Evolutionary conservation across 2,329 filamentous ascomycete genomes (phyloP).

Genomic region (Aspergillus sergii): DNA sequence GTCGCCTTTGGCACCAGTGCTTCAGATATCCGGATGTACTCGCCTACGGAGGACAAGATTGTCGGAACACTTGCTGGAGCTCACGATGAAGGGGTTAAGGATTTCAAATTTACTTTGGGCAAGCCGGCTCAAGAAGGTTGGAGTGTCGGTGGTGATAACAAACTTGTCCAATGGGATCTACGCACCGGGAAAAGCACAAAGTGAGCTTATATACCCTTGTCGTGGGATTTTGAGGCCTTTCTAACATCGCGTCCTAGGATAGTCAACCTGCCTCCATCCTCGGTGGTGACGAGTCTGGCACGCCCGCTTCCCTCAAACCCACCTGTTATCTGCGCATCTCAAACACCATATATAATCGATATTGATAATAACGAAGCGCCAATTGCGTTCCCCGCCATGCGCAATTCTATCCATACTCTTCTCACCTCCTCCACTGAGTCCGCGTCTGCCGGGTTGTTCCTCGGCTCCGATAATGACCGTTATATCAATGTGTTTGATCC

Average conservation of each 20-base stretch:
- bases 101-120: constrained; percentile 53
- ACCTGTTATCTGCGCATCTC: constrained; percentile 54
- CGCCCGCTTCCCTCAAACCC: constrained; percentile 44
- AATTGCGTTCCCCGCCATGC: constrained; percentile 51
- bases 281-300: constrained; percentile 42
- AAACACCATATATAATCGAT: constrained; percentile 51
- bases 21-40: constrained; percentile 54
- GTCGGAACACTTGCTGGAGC: constrained; percentile 48
- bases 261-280: constrained; percentile 47
- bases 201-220: constrained; percentile 32
- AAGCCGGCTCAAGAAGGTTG: constrained; percentile 48
- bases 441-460: constrained; percentile 42
- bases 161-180: constrained; percentile 56
- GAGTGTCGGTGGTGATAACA: constrained; percentile 57
- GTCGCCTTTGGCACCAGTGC: constrained; percentile 53
- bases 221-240: constrained; percentile 3
- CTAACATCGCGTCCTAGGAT: constrained; percentile 35
- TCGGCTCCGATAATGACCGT: constrained; percentile 53
- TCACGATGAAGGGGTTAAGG: constrained; percentile 52
- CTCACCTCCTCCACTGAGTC: constrained; percentile 44
- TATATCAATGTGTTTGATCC: constrained; percentile 55
- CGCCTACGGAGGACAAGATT: constrained; percentile 51
- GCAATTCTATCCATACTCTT: constrained; percentile 51
- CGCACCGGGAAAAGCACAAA: constrained; percentile 45
- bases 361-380: constrained; percentile 43